These are phyloP conservation scores for Phaseolus lunatus DNA, from an alignment of 306 rosid genomes.

Conservation along the genomic window DNA sequence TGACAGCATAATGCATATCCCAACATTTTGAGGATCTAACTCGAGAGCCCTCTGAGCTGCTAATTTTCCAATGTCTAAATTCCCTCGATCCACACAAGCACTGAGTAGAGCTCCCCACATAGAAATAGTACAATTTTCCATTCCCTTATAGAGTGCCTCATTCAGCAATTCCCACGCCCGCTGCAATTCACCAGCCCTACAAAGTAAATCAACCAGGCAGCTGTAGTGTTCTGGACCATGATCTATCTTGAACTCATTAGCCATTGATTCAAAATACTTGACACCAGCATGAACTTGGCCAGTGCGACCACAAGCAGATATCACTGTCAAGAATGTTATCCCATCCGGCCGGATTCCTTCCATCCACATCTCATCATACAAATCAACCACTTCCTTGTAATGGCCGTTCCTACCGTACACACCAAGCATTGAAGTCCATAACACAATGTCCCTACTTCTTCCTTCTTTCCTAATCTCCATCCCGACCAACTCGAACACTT, in stretches of 20 bases:
- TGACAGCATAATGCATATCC: constrained; percentile 65
- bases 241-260: constrained; percentile 59
- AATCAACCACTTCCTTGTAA: constrained; percentile 60
- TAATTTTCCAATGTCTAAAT: constrained; percentile 67
- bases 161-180: constrained; percentile 72
- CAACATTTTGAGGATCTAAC: constrained; percentile 68
- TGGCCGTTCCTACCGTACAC: constrained; percentile 73
- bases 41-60: constrained; percentile 75
- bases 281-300: constrained; percentile 75
- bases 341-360: constrained; percentile 76
- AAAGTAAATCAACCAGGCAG: constrained; percentile 77
- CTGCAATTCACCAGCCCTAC: constrained; percentile 79
- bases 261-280: constrained; percentile 75
- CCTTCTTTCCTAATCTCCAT: constrained; percentile 45
- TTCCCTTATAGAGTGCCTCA: constrained; percentile 46
- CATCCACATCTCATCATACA: constrained; percentile 66
- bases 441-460: constrained; percentile 63
- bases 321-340: constrained; percentile 70
- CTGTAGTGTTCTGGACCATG: constrained; percentile 79
- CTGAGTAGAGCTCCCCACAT: constrained; percentile 79
- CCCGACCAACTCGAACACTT: constrained; percentile 63
- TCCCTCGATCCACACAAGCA: constrained; percentile 70
- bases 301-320: constrained; percentile 76
- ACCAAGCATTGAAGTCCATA: constrained; percentile 85
- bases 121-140: constrained; percentile 53